Evolutionary conservation across 2,329 filamentous ascomycete species (phyloP).

Genomic region (Xylariaceae sp.): DNA sequence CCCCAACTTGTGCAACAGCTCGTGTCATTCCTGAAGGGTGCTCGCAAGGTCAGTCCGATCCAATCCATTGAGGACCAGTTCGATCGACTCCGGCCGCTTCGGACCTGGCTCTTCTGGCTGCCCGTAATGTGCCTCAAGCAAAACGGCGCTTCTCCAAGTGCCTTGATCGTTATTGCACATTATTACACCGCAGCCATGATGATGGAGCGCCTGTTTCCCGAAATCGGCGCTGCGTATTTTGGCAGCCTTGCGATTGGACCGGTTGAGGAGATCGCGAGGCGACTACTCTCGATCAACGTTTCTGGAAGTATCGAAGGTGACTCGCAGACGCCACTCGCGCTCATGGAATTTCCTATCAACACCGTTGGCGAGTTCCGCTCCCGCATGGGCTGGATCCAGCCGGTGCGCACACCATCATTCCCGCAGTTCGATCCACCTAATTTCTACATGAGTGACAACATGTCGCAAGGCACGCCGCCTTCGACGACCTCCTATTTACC

Average conservation of each 20-base stretch:
- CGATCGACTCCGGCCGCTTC: conserved; percentile 81
- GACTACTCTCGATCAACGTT: conserved; percentile 70
- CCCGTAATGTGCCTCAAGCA: conserved; percentile 82
- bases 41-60: conserved; percentile 70
- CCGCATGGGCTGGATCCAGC: conserved; percentile 69
- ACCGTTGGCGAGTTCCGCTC: conserved; percentile 69
- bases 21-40: conserved; percentile 71
- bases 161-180: conserved; percentile 83
- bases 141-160: conserved; percentile 73
- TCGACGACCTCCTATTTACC: conserved; percentile 50
- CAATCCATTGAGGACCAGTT: conserved; percentile 83
- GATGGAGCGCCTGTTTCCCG: conserved; percentile 84
- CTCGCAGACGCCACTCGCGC: conserved; percentile 61
- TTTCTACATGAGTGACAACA: conserved; percentile 51
- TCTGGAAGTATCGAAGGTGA: conserved; percentile 59
- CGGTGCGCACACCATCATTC: conserved; percentile 61
- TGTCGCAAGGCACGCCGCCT: conserved; percentile 45
- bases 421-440: conserved; percentile 61
- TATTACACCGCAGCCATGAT: conserved; percentile 88
- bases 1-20: conserved; percentile 69
- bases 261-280: conserved; percentile 82
- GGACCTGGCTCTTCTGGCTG: conserved; percentile 95
- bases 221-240: conserved; percentile 87
- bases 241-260: conserved; percentile 77
- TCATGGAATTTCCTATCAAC: conserved; percentile 75